These are phyloP conservation scores for Pseudocercospora fuligena DNA, from an alignment of 2,329 filamentous ascomycete genomes.

Conservation along the genomic window DNA sequence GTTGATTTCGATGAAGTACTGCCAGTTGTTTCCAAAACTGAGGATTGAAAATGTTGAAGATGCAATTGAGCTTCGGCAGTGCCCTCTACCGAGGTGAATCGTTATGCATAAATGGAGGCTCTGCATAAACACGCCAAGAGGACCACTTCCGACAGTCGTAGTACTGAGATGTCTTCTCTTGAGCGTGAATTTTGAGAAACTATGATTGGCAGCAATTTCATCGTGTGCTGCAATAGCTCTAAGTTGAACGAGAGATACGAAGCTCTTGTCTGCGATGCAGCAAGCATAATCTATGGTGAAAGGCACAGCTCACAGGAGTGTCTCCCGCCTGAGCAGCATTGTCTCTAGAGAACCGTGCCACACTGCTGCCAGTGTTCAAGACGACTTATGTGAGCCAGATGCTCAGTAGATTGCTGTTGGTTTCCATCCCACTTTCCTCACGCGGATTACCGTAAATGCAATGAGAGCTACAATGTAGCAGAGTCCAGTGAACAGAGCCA, in stretches of 20 bases:
- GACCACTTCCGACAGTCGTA: background rate
- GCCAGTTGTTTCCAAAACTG: too few relatives aligned
- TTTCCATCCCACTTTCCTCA: slow-evolving; percentile 48
- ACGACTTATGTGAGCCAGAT: background rate
- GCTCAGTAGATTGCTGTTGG: slow-evolving; percentile 28
- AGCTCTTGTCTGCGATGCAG: background rate
- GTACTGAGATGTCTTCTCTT: background rate
- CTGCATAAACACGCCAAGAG: background rate
- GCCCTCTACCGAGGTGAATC: background rate
- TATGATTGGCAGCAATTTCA: background rate
- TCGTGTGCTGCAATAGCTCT: background rate
- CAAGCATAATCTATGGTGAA: background rate
- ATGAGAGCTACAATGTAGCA: slow-evolving; percentile 31
- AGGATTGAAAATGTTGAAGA: too few relatives aligned
- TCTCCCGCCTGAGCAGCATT: background rate
- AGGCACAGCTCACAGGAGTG: background rate
- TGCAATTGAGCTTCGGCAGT: too few relatives aligned
- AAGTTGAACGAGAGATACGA: background rate
- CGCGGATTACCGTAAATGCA: slow-evolving; percentile 42
- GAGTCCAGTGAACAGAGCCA: slow-evolving; percentile 35
- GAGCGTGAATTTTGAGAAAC: background rate
- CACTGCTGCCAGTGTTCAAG: background rate
- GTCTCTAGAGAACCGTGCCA: too few relatives aligned
- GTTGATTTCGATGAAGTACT: too few relatives aligned
- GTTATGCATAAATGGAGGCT: background rate